These are phyloP conservation scores for Terana coerulea DNA, from an alignment of 768 basidiomycete genomes.

Conservation along the genomic window DNA sequence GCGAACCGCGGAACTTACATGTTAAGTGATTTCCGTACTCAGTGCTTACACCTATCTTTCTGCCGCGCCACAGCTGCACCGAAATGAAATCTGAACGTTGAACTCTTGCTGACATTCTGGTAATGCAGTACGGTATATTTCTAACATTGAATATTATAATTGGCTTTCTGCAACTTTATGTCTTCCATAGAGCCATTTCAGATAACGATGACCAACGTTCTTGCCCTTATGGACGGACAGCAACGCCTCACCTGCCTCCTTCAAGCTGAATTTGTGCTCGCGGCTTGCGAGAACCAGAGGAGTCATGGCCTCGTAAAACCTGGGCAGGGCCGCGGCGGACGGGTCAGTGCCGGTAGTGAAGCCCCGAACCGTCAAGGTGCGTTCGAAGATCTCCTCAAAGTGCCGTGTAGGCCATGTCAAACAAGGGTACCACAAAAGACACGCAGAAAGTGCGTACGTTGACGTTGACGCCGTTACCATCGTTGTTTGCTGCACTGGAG, in stretches of 20 bases:
- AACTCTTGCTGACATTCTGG: too few relatives aligned
- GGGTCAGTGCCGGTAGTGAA: constrained; percentile 8
- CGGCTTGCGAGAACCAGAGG: constrained; percentile 7
- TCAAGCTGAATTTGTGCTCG: constrained; percentile 7
- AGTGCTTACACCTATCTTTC: too few relatives aligned
- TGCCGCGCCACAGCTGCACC: too few relatives aligned
- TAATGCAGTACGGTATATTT: too few relatives aligned
- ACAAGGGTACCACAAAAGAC: too few relatives aligned
- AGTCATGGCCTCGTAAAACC: constrained; percentile 9
- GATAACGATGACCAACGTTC: too few relatives aligned
- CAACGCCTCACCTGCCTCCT: constrained; percentile 10
- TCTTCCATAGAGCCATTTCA: too few relatives aligned
- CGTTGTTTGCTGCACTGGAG: constrained; percentile 8
- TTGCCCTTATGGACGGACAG: constrained; percentile 1
- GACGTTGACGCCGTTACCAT: constrained; percentile 8
- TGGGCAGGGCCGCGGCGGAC: constrained; percentile 5
- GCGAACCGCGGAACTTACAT: too few relatives aligned
- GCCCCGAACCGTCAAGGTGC: constrained; percentile 9
- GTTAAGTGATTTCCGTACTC: too few relatives aligned
- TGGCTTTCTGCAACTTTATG: too few relatives aligned
- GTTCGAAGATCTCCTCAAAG: constrained; percentile 15
- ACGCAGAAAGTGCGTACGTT: background rate
- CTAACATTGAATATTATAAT: too few relatives aligned
- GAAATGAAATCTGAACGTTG: too few relatives aligned
- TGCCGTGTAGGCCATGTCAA: background rate